Conservation (phyloP, 768 basidiomycete species). For the Dioszegia aurantiaca region DNA sequence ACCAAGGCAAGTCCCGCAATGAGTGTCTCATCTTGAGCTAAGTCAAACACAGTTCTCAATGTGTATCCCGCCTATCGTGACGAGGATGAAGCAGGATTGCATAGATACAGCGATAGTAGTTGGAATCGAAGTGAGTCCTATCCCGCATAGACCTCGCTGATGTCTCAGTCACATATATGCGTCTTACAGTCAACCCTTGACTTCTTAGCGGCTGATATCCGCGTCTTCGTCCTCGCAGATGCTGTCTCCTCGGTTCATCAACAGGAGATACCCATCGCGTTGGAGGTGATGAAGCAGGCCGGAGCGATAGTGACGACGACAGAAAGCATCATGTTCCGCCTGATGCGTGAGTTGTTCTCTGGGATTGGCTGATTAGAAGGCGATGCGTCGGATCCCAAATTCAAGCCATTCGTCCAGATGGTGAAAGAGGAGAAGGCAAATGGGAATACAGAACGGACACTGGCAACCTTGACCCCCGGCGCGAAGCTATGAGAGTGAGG, state of each 20-base stretch:
- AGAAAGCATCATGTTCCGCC: slow-evolving; percentile 74
- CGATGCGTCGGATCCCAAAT: slow-evolving; percentile 64
- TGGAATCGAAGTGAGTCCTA: slow-evolving; percentile 73
- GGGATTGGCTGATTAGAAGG: slow-evolving; percentile 50
- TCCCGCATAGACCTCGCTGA: neutral
- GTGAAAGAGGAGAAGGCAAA: slow-evolving; percentile 71
- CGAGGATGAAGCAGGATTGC: slow-evolving; percentile 57
- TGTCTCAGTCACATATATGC: slow-evolving; percentile 74
- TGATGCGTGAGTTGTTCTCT: slow-evolving; percentile 59
- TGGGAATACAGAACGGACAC: slow-evolving; percentile 55
- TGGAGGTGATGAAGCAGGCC: slow-evolving; percentile 55
- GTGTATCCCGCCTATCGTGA: slow-evolving; percentile 66
- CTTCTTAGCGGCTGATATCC: slow-evolving; percentile 52
- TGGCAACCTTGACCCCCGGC: slow-evolving; percentile 2
- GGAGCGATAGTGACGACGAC: slow-evolving; percentile 76
- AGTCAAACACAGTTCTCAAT: slow-evolving; percentile 87
- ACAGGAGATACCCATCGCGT: slow-evolving; percentile 73
- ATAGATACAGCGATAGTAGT: slow-evolving; percentile 69
- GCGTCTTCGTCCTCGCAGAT: slow-evolving; percentile 74
- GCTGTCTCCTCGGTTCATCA: slow-evolving; percentile 77
- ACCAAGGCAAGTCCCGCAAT: slow-evolving; percentile 54
- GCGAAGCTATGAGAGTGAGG: too few relatives aligned
- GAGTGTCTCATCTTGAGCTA: too few relatives aligned
- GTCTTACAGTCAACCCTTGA: slow-evolving; percentile 78
- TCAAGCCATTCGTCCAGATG: slow-evolving; percentile 68